Base-by-base conservation (phyloP, 202 grass and related monocot genomes). In the Bolboschoenoplectus hybrid region DNA sequence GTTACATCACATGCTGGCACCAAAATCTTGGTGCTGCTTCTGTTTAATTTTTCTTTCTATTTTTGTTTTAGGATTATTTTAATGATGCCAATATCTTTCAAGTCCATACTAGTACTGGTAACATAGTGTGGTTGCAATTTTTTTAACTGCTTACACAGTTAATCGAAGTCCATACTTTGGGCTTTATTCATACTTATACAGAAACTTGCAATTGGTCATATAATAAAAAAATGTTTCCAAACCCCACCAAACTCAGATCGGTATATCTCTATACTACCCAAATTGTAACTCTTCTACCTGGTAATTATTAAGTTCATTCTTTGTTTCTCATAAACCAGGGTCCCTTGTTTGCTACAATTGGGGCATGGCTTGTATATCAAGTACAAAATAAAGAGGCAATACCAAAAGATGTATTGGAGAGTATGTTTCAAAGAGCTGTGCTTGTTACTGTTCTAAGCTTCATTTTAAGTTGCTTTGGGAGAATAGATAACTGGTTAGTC, bases 331-430 rank as follows among this genome's bases (percentile, higher is more conserved):
- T 34, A 41, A 79, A 58, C 70, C 90, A 95, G 93, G 91, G 93
- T 63, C 93, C 93, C 9, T 85, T 87, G 41, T 95, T 95, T 87
- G 89, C 87, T 73, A 61, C 93, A 67, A 86, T 95, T 75, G 93
- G 93, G 75, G 93, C 89, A 40, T 95, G 93, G 93, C 86, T 95
- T 67, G 77, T 93, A 10, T 91, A 95, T 86, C 93, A 95, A 88
- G 81, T 85, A 49, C 93, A 95, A 82, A 95, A 93, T 47, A 93
- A 95, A 84, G 83, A 91, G 82, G 81, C 82, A 67, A 67, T 87
- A 74, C 70, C 81, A 67, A 95, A 92, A 69, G 84, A 91, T 11
- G 84, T 88, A 73, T 80, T 91, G 87, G 89, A 93, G 82, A 89
- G 49, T 84, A 89, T 91, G 87, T 95, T 93, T 88, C 83, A 44